Conservation (phyloP, 2,329 filamentous ascomycete species). For the Talaromyces sp. region DNA sequence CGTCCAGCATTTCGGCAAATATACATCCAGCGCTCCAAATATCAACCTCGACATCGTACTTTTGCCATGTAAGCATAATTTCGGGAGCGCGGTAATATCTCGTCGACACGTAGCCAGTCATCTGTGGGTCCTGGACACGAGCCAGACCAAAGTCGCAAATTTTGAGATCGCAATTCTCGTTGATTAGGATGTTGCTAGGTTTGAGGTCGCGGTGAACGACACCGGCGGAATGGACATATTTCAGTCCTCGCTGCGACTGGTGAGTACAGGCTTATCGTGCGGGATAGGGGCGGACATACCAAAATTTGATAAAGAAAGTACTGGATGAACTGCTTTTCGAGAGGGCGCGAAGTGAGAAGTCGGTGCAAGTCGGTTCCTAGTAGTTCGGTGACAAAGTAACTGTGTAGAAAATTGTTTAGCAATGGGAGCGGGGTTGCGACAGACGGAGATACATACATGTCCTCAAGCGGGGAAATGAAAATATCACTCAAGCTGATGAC, state of each 20-base stretch:
- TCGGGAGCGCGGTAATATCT: conserved; percentile 97
- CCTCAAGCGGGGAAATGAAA: conserved; percentile 97
- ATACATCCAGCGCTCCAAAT: conserved; percentile 99
- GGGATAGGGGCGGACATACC: conserved; percentile 50
- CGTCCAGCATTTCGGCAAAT: conserved; percentile 98
- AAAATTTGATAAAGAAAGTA: conserved; percentile 99
- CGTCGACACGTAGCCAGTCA: conserved; percentile 98
- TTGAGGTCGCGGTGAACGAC: conserved; percentile 97
- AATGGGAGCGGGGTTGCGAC: not conserved
- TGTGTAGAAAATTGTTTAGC: conserved; percentile 29
- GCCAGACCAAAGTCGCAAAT: conserved; percentile 98
- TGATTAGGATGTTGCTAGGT: conserved; percentile 97
- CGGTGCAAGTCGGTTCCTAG: conserved; percentile 95
- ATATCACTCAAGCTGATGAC: conserved; percentile 98
- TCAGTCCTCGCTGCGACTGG: conserved; percentile 71
- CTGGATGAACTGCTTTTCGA: conserved; percentile 99
- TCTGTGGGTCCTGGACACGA: conserved; percentile 96
- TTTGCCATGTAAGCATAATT: conserved; percentile 99
- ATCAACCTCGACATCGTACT: conserved; percentile 98
- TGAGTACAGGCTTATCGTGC: conserved; percentile 13
- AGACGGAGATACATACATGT: conserved; percentile 66
- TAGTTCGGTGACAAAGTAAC: conserved; percentile 97
- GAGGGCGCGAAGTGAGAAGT: conserved; percentile 84
- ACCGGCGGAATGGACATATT: conserved; percentile 98
- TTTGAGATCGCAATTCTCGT: conserved; percentile 99